phyloP scores from a whole-genome alignment of 23 red algal genomes.

The Agarophyton chilense region DNA sequence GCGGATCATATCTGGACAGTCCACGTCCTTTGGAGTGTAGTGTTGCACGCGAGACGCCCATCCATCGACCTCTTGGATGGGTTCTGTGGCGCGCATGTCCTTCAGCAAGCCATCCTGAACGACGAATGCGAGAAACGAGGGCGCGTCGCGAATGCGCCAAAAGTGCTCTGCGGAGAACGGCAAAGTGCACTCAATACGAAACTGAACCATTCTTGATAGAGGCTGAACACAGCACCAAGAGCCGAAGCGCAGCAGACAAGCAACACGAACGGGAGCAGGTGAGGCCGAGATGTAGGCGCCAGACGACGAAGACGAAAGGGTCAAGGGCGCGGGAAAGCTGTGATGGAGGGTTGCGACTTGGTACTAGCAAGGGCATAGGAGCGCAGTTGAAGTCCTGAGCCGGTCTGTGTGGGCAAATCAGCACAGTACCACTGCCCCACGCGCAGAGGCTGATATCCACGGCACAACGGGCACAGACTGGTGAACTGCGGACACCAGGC shows the following conservation, averaged over 20 bases:
- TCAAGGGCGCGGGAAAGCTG: too few species aligned
- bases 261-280: background rate
- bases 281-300: background rate
- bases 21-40: conserved; percentile 67
- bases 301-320: too few species aligned
- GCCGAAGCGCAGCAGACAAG: background rate
- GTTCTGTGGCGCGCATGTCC: conserved; percentile 45
- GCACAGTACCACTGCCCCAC: too few species aligned
- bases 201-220: conserved; percentile 41
- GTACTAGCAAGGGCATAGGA: too few species aligned
- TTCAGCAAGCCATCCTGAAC: conserved; percentile 61
- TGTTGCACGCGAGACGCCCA: conserved; percentile 53
- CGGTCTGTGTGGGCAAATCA: too few species aligned
- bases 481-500: background rate
- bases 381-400: too few species aligned
- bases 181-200: conserved; percentile 51
- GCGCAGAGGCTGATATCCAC: background rate
- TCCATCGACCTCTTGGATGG: conserved; percentile 25
- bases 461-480: too few species aligned
- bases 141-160: conserved; percentile 71
- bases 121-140: conserved; percentile 64
- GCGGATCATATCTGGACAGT: conserved; percentile 63
- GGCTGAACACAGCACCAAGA: background rate
- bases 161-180: conserved; percentile 59
- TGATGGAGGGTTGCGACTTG: too few species aligned